A percentile compares a stretch with the other conserved stretches of the same genome.
These are phyloP conservation scores for Carex sylvatica DNA, from an alignment of 202 grass and related monocot genomes.

Conservation along the genomic window DNA sequence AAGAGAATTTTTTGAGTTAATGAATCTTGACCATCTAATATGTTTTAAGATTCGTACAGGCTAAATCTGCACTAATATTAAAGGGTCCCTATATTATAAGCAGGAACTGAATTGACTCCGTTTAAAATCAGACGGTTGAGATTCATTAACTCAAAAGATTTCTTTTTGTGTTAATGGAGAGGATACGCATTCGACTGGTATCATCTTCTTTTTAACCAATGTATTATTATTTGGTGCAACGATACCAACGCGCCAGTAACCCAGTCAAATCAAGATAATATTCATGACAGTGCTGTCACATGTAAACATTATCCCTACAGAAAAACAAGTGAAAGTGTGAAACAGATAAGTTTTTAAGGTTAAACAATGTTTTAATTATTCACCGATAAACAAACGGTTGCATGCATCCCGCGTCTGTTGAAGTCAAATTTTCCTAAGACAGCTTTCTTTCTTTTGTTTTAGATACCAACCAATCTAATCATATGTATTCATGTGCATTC, in stretches of 20 bases:
- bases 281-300: background rate
- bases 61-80: too few relatives aligned
- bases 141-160: too few relatives aligned
- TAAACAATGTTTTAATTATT: background rate
- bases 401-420: background rate
- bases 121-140: too few relatives aligned
- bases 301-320: background rate
- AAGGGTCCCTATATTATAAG: too few relatives aligned
- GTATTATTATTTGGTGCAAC: background rate
- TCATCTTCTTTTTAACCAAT: too few relatives aligned
- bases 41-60: too few relatives aligned
- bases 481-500: constrained; percentile 16
- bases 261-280: background rate
- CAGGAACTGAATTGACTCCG: too few relatives aligned
- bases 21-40: too few relatives aligned
- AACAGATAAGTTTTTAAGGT: background rate
- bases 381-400: constrained; percentile 1
- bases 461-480: constrained; percentile 19
- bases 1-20: too few relatives aligned
- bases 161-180: too few relatives aligned
- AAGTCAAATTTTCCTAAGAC: background rate
- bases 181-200: too few relatives aligned
- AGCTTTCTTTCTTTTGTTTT: background rate
- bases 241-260: background rate
- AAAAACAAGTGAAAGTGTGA: constrained; percentile 11